Base-by-base conservation (phyloP, 805 yeast genomes). In the Lipomyces oligophaga region DNA sequence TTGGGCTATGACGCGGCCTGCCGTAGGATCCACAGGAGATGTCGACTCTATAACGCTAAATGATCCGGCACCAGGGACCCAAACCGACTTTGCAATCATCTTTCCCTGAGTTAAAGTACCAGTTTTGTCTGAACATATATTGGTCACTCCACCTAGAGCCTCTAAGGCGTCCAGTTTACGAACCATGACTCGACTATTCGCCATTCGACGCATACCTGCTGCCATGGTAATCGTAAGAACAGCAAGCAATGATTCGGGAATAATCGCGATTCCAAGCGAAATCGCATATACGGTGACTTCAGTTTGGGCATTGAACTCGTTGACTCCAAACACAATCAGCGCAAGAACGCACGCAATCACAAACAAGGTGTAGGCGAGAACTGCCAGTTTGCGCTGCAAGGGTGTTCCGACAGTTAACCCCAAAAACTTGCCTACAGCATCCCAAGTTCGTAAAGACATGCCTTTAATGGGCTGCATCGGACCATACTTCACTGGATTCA, bases 231-330 rank as follows among this genome's bases (percentile, higher is more conserved):
- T 83, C n/a, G 93, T 83, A 50, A 83, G 72, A 20, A 83, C 93
- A 19, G 83, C 93, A 52, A 83, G 81, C 58, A 83, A 71, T 0
- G 89, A 80, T 2, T 88, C 83, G 2, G 93, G 93, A 55, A 83
- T 83, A 87, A 84, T 84, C 4, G 89, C 79, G 38, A 83, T 68
- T 59, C 84, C 85, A 38, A 84, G 89, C 68, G 94, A 86, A 60
- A 87, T 81, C 21, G 96, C 95, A 62, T 86, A 86, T 39, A 86
- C 80, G 11, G 94, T 95, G 30, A 86, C 93, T 57, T 85, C 87
- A 46, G 73, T 77, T 55, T 78, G 80, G n/a, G 86, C 95, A 10
- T 69, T 60, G 65, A 85, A 80, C 50, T 75, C 75, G 66, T 86
- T 94, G 7, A 93, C 78, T 1, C 81, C 94, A 94, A 86, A 83